Evolutionary conservation across 441 rosid genomes (phyloP), one percentile per base, ranked within the genome.

Genomic region (Lepidium campestre): DNA sequence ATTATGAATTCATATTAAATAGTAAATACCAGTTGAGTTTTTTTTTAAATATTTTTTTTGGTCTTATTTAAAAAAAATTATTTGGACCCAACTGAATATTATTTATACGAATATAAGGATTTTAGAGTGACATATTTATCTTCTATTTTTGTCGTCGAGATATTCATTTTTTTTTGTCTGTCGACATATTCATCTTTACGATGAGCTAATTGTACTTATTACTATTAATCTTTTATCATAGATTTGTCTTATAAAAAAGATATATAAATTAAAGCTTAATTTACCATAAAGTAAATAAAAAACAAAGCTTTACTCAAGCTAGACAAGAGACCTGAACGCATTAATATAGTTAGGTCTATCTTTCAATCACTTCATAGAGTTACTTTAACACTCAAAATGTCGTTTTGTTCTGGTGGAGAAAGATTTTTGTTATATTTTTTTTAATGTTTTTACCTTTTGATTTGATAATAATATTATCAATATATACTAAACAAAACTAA

Each of bases 301-400:
- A n/a, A n/a, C n/a, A n/a, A 27, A 29, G 34, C 34, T 7, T 29
- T 29, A 29, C 34, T 29, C 34, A 7, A 60, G 66, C 37, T 45
- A 67, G 36, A 19, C 3, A 10, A 15, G 55, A 42, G 36, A 66
- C 70, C 70, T 31, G 17, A n/a, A 15, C 52, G 73, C 62, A 32
- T 60, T 52, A 69, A 32, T n/a, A 59, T 50, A 10, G 32, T 4
- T 69, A 69, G 67, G 67, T 60, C 67, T 42, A 60, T 69, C 73
- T 69, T 69, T 69, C 67, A 11, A 69, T 69, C 73, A 60, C 61
- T 60, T 69, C 54, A 27, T 52, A 52, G 56, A 52, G 27, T 54
- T 45, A 62, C 57, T 70, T 70, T 62, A 36, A 46, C 64, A 62
- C 69, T 70, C 57, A 54, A 12, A 42, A 48, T 54, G 68, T 36